Evolutionary conservation across 345 rosid species (phyloP), one percentile per base, ranked within the genome.

Genomic region (Populus nigra): DNA sequence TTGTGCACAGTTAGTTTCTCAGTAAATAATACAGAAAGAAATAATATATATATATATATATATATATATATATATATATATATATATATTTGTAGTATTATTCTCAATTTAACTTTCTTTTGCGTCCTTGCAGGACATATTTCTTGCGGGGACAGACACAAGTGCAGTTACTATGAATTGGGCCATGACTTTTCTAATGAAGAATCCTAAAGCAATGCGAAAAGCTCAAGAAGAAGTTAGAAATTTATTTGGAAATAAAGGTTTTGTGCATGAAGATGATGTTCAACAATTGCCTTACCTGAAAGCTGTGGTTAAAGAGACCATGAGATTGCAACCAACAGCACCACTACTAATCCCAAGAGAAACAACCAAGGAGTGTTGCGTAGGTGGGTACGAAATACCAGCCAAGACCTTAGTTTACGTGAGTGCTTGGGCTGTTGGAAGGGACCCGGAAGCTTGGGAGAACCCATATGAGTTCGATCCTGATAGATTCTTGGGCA

Each of bases 201-300:
- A 11, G 27, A 68, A 38, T 39, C 71, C 71, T 3, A 1, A 22
- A 39, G n/a, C 49, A 38, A 68, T 68, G 71, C 12, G 25, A n/a
- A 68, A 67, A 67, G 71, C 43, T 67, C 71, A 68, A 39, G 18
- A 69, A n/a, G 53, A 69, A 69, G 27, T 68, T 72, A 53, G 65
- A 23, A 0, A 1, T 9, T 4, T 57, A 15, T 10, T 22, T n/a
- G 67, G 76, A 36, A 31, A 75, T 1, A 65, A 47, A 31, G 71
- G 71, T 15, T 75, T 75, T 27, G 63, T 65, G n/a, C 15, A 65
- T 47, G 77, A 75, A 65, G 77, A 65, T 23, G 71, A 65, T 27
- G n/a, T 65, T 17, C 67, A 75, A 5, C 70, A 65, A 18, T 31
- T 65, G 8, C 7, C 45, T 17, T 47, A 65, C 8, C 77, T 65